Evolutionary conservation across 768 basidiomycete genomes (phyloP).

Genomic region (Tulasnella sp.): DNA sequence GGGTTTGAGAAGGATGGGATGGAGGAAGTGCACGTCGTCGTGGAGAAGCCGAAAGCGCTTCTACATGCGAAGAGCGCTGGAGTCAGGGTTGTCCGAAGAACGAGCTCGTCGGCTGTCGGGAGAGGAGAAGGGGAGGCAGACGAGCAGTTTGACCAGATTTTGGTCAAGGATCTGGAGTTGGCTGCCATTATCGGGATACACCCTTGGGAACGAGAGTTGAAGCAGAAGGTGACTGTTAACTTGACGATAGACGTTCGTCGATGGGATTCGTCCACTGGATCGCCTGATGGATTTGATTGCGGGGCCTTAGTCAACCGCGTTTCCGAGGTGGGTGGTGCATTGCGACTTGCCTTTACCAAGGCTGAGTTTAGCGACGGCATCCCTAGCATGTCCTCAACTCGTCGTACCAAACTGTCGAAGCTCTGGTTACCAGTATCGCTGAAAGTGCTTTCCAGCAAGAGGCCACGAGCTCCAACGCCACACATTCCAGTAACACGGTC

Average conservation of each 20-base stretch:
- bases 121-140: neutral
- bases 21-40: conserved; percentile 36
- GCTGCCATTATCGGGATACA: conserved; percentile 60
- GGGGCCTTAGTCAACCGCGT: conserved; percentile 35
- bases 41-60: conserved; percentile 45
- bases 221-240: conserved; percentile 53
- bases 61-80: conserved; percentile 44
- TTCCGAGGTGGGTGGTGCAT: conserved; percentile 32
- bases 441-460: conserved; percentile 35
- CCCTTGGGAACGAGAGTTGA: conserved; percentile 53
- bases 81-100: neutral
- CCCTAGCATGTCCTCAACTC: conserved; percentile 44
- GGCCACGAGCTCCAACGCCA: neutral
- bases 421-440: conserved; percentile 53
- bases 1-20: conserved; percentile 30
- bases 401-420: conserved; percentile 58
- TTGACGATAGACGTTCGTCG: conserved; percentile 30
- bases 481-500: conserved; percentile 27
- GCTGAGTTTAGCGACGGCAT: neutral
- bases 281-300: conserved; percentile 33
- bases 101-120: too few species aligned
- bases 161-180: conserved; percentile 43
- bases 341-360: neutral
- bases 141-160: conserved; percentile 30
- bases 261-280: conserved; percentile 26